Conservation (phyloP, 345 rosid species). For the Sonneratia caseolaris region DNA sequence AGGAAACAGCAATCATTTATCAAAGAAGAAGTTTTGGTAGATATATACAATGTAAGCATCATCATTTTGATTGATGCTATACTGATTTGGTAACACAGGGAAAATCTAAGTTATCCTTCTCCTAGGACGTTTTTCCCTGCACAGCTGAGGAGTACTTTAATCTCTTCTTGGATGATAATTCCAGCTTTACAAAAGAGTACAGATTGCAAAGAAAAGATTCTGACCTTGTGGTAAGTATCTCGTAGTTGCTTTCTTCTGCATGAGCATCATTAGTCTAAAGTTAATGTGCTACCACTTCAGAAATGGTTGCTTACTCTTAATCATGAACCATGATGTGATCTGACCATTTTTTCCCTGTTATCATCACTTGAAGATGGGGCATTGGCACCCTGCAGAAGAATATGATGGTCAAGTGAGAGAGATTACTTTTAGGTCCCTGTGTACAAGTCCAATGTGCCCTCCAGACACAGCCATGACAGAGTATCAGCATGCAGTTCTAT, state of each 20-base stretch:
- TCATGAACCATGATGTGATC: not conserved
- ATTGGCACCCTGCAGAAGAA: slow-evolving; percentile 86
- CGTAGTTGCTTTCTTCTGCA: not conserved
- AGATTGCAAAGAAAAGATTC: slow-evolving; percentile 69
- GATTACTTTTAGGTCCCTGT: slow-evolving; percentile 66
- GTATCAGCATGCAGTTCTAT: slow-evolving; percentile 74
- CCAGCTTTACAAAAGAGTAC: slow-evolving; percentile 54
- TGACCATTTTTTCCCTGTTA: not conserved
- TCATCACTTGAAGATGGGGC: slow-evolving; percentile 58
- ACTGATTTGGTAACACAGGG: not conserved
- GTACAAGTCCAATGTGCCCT: slow-evolving; percentile 97
- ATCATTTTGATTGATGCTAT: slow-evolving; percentile 4
- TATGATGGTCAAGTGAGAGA: slow-evolving; percentile 98
- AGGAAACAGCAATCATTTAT: slow-evolving; percentile 57
- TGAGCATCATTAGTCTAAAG: not conserved
- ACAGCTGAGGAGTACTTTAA: slow-evolving; percentile 59
- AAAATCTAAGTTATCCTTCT: slow-evolving; percentile 15
- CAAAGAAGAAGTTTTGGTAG: slow-evolving; percentile 83
- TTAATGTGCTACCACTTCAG: not conserved
- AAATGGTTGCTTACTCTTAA: not conserved
- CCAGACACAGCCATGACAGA: slow-evolving; percentile 97
- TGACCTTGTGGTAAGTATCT: slow-evolving; percentile 55
- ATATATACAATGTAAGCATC: slow-evolving; percentile 49
- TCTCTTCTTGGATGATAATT: slow-evolving; percentile 55
- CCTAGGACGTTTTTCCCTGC: slow-evolving; percentile 69